These are phyloP conservation scores for Halophytophthora batemanensis DNA, from an alignment of 352 stramenopile genomes.

Conservation along the genomic window DNA sequence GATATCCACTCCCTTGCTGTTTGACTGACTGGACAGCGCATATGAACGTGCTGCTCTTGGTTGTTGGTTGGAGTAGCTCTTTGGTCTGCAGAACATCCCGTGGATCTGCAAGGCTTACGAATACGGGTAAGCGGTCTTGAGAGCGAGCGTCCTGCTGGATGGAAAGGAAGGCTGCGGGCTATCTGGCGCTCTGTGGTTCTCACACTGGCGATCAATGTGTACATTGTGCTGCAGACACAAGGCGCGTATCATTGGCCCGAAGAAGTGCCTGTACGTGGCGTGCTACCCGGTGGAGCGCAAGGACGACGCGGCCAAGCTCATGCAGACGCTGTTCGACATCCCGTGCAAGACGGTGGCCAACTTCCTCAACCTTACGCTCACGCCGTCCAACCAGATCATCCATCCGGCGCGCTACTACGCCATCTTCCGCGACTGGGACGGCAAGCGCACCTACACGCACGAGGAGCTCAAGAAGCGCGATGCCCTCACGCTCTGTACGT, in stretches of 20 bases:
- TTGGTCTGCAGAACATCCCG: slow-evolving; percentile 92
- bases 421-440: slow-evolving; percentile 93
- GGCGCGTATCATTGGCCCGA: slow-evolving; percentile 88
- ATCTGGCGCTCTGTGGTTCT: background rate
- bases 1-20: too few relatives aligned
- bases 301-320: slow-evolving; percentile 64
- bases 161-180: background rate
- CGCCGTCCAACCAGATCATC: slow-evolving; percentile 93
- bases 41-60: background rate
- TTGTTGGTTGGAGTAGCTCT: slow-evolving; percentile 53
- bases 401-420: slow-evolving; percentile 91
- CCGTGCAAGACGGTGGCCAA: slow-evolving; percentile 89
- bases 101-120: slow-evolving; percentile 92
- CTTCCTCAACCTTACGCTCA: slow-evolving; percentile 93
- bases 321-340: slow-evolving; percentile 91
- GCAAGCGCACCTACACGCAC: slow-evolving; percentile 81
- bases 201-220: slow-evolving; percentile 2
- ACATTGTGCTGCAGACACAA: slow-evolving; percentile 58
- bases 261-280: slow-evolving; percentile 89
- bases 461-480: slow-evolving; percentile 83
- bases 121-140: slow-evolving; percentile 64
- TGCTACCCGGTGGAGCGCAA: slow-evolving; percentile 89
- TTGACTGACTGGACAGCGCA: slow-evolving; percentile 1
- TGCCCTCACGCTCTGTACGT: slow-evolving; percentile 87
- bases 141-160: background rate